A percentile compares a stretch with the other conserved stretches of the same genome.
Evolutionary conservation across 305 asterid genomes (phyloP).

Genomic region (Caryopteris hybrid): DNA sequence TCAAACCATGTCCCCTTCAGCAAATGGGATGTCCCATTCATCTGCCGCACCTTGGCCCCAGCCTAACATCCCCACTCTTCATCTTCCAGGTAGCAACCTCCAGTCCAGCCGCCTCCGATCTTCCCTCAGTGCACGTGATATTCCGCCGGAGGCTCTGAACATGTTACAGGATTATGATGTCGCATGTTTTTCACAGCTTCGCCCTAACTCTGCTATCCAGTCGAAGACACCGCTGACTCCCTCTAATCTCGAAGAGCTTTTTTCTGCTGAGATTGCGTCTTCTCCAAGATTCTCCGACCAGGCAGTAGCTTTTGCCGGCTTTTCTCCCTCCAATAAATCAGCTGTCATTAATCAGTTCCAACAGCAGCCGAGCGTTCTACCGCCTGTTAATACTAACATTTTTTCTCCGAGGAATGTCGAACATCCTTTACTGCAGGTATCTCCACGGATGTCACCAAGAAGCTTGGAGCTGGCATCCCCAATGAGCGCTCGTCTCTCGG

Average conservation of each 20-base stretch:
- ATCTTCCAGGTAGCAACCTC: slow-evolving; percentile 68
- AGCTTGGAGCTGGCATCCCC: slow-evolving; percentile 71
- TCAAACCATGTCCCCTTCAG: slow-evolving; percentile 54
- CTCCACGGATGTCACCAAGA: slow-evolving; percentile 91
- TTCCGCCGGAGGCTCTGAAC: slow-evolving; percentile 39
- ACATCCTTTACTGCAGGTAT: slow-evolving; percentile 66
- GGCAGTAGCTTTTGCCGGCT: slow-evolving; percentile 47
- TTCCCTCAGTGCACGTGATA: slow-evolving; percentile 71
- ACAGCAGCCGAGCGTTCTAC: slow-evolving; percentile 63
- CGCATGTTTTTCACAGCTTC: slow-evolving; percentile 45
- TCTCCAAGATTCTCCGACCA: slow-evolving; percentile 73
- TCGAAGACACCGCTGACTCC: slow-evolving; percentile 60
- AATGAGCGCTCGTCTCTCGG: slow-evolving; percentile 57
- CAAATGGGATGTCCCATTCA: slow-evolving; percentile 46
- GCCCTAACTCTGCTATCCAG: slow-evolving; percentile 37
- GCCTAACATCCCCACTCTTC: slow-evolving; percentile 63
- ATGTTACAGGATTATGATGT: slow-evolving; percentile 53
- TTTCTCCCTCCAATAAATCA: slow-evolving; percentile 74
- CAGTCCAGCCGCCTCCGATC: slow-evolving; percentile 79
- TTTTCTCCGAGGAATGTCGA: slow-evolving; percentile 72
- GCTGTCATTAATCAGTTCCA: slow-evolving; percentile 63
- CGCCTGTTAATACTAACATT: slow-evolving; percentile 64
- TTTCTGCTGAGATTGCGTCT: slow-evolving; percentile 56
- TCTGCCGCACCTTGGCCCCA: slow-evolving; percentile 46
- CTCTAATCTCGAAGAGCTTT: slow-evolving; percentile 81